These are phyloP conservation scores for Globisporangium polare DNA, from an alignment of 352 stramenopile species.

Conservation along the genomic window DNA sequence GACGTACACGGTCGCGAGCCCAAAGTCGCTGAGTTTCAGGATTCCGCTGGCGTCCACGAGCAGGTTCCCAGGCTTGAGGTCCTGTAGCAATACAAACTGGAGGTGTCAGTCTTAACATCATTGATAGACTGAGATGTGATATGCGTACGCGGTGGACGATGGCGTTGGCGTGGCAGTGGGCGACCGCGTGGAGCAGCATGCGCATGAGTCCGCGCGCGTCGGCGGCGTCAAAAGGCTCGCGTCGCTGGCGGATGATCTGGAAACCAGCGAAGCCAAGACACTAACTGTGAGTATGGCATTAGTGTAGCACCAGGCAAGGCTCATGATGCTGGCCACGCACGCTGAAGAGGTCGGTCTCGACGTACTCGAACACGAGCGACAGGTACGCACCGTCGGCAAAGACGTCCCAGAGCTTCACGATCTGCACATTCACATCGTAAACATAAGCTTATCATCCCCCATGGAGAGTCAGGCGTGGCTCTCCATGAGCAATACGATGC, in stretches of 20 bases:
- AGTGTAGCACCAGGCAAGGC: too few species aligned
- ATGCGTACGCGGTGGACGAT: conserved; percentile 55
- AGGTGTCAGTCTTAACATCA: not conserved
- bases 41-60: conserved; percentile 44
- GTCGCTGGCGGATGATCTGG: conserved; percentile 39
- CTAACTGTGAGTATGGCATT: too few species aligned
- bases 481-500: not conserved
- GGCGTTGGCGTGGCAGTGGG: conserved; percentile 53
- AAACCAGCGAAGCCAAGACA: too few species aligned
- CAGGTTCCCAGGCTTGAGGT: conserved; percentile 75
- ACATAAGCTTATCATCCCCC: not conserved
- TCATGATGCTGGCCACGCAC: conserved; percentile 17
- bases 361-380: conserved; percentile 68
- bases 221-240: conserved; percentile 27
- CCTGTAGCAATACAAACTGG: conserved; percentile 19
- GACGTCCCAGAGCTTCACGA: conserved; percentile 64
- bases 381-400: conserved; percentile 52
- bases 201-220: conserved; percentile 55
- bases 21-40: conserved; percentile 79
- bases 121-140: not conserved
- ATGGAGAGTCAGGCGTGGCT: not conserved
- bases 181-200: conserved; percentile 65
- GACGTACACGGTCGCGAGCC: conserved; percentile 66
- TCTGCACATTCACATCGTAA: conserved; percentile 17
- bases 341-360: conserved; percentile 57